phyloP scores from a whole-genome alignment of 2,329 filamentous ascomycete genomes.

The Exophiala viscosa region DNA sequence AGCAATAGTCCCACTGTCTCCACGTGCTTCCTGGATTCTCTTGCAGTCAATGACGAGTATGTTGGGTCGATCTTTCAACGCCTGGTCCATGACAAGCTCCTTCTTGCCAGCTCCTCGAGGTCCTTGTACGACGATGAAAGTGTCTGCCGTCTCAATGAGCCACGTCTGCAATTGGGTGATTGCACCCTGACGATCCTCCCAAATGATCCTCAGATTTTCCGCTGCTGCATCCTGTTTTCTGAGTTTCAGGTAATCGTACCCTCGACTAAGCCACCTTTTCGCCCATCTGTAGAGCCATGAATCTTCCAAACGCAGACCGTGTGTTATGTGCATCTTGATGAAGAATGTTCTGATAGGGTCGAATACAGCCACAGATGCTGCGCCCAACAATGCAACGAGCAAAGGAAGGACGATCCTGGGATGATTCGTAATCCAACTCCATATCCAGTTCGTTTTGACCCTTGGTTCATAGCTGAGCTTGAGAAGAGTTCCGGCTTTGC shows the following conservation, averaged over 20 bases:
- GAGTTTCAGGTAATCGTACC: conserved; percentile 44
- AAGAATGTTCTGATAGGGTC: conserved; percentile 94
- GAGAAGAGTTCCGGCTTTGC: conserved; percentile 70
- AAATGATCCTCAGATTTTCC: conserved; percentile 72
- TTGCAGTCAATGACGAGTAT: conserved; percentile 90
- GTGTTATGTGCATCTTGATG: conserved; percentile 80
- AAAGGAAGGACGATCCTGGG: conserved; percentile 83
- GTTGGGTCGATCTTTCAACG: conserved; percentile 66
- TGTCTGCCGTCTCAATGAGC: conserved; percentile 83
- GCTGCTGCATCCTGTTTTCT: conserved; percentile 53
- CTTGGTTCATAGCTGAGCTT: conserved; percentile 80
- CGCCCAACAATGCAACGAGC: conserved; percentile 74
- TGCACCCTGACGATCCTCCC: conserved; percentile 78
- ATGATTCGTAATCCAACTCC: conserved; percentile 82
- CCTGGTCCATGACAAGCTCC: conserved; percentile 81
- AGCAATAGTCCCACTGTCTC: conserved; percentile 80
- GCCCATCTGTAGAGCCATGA: conserved; percentile 69
- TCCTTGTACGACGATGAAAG: conserved; percentile 90
- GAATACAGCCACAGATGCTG: conserved; percentile 81
- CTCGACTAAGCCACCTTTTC: conserved; percentile 56
- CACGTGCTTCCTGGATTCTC: conserved; percentile 82
- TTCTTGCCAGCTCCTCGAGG: conserved; percentile 87
- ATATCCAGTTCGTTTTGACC: conserved; percentile 71
- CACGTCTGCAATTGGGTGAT: conserved; percentile 80
- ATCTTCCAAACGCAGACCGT: conserved; percentile 62